Conservation (phyloP, 306 rosid species). For the Luffa aegyptiaca region DNA sequence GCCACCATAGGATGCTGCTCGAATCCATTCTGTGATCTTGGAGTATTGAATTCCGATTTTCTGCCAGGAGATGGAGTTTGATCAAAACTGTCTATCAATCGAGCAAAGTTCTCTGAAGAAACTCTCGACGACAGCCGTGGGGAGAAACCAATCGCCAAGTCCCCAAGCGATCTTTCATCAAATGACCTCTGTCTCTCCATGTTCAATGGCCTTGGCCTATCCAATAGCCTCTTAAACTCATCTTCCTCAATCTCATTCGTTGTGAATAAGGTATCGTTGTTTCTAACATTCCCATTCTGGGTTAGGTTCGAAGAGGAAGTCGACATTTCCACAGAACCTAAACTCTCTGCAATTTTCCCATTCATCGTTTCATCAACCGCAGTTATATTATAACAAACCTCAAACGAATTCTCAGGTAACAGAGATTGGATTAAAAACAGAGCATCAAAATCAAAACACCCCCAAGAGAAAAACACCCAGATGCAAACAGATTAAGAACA, state of each 20-base stretch:
- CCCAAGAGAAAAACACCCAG: not conserved
- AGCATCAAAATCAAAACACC: not conserved
- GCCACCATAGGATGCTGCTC: slow-evolving; percentile 46
- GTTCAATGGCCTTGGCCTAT: slow-evolving; percentile 57
- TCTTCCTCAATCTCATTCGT: slow-evolving; percentile 36
- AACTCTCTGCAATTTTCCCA: slow-evolving; percentile 29
- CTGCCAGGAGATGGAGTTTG: slow-evolving; percentile 28
- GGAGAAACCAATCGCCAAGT: slow-evolving; percentile 39
- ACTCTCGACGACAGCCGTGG: slow-evolving; percentile 27
- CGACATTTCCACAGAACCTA: slow-evolving; percentile 22
- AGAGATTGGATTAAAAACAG: not conserved
- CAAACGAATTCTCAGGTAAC: not conserved
- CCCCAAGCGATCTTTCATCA: slow-evolving; percentile 55
- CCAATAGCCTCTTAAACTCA: slow-evolving; percentile 44
- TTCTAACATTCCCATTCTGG: slow-evolving; percentile 36
- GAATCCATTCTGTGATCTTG: slow-evolving; percentile 30
- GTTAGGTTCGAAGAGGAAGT: slow-evolving; percentile 16
- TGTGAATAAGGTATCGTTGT: slow-evolving; percentile 10
- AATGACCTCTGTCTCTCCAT: slow-evolving; percentile 64
- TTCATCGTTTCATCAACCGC: not conserved
- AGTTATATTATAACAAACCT: not conserved
- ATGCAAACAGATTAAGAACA: not conserved
- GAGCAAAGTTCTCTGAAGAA: slow-evolving; percentile 27
- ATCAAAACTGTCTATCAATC: slow-evolving; percentile 33
- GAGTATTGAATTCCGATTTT: slow-evolving; percentile 35